A percentile compares a stretch with the other conserved stretches of the same genome.
phyloP scores from a whole-genome alignment of 2,329 filamentous ascomycete genomes.

The Diaporthe sp. region DNA sequence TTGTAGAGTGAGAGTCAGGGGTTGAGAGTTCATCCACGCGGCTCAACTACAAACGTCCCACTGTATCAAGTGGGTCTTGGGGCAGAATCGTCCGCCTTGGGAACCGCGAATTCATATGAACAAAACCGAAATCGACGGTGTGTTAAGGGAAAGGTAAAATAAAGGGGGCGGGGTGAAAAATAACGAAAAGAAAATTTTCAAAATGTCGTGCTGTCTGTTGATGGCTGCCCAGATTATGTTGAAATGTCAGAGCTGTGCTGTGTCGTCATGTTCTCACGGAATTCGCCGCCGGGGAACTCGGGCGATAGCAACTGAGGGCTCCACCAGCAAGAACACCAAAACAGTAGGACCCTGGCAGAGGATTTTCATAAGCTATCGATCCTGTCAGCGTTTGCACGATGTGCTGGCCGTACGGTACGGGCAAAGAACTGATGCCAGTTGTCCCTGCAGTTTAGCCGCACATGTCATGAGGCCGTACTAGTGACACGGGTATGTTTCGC shows the following conservation, averaged over 20 bases:
- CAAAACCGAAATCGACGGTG: background rate
- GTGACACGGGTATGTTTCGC: background rate
- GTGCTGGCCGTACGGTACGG: background rate
- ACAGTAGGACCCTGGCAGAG: background rate
- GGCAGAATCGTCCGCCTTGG: background rate
- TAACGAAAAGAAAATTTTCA: background rate
- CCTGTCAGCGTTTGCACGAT: background rate
- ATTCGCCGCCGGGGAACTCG: background rate
- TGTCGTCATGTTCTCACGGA: background rate
- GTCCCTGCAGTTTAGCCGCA: background rate
- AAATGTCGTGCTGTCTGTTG: background rate
- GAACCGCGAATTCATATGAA: background rate
- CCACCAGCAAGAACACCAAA: background rate
- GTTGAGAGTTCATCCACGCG: conserved; percentile 2
- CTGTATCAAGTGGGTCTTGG: conserved; percentile 4
- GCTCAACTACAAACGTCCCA: conserved; percentile 16
- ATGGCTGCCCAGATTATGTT: background rate
- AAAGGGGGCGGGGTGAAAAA: too few species aligned
- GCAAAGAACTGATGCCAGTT: background rate
- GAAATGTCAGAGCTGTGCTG: background rate
- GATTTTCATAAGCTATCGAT: background rate
- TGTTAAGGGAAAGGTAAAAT: too few species aligned
- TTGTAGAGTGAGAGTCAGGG: conserved; percentile 11
- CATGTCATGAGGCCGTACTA: background rate
- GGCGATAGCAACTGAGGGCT: background rate